Percentiles rank a stretch among this genome's conserved stretches.
These are phyloP conservation scores for Hylodesmum podocarpum DNA, from an alignment of 306 rosid genomes.

Conservation along the genomic window DNA sequence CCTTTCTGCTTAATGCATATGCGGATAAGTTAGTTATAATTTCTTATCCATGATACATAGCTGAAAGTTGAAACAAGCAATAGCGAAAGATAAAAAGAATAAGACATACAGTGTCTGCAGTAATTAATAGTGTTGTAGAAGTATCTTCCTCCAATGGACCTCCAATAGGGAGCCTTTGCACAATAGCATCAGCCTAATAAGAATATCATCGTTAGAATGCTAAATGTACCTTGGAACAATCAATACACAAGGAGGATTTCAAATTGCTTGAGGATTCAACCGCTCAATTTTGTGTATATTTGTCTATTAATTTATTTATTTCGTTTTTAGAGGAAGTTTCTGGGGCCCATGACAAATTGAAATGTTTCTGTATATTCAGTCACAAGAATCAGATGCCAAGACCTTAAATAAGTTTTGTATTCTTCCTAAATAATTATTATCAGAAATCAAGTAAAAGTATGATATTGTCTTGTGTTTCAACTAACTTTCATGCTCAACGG, in stretches of 20 bases:
- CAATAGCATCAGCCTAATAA: conserved; percentile 87
- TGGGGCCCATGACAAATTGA: conserved; percentile 4
- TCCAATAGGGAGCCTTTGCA: conserved; percentile 49
- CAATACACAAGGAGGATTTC: not conserved
- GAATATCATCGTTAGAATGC: conserved; percentile 24
- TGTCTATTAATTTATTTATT: conserved; percentile 1
- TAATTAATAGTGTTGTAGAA: conserved; percentile 60
- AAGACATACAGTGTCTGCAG: conserved; percentile 83
- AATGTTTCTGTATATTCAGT: not conserved
- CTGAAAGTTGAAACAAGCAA: conserved; percentile 15
- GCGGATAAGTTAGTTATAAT: not conserved
- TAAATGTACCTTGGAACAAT: conserved; percentile 13
- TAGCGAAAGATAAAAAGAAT: conserved; percentile 15
- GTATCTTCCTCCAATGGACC: conserved; percentile 49
- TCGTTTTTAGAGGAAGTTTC: not conserved
- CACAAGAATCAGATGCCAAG: conserved; percentile 12
- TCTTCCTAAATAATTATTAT: not conserved
- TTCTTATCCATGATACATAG: conserved; percentile 6
- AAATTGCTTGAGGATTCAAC: not conserved
- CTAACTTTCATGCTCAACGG: not conserved
- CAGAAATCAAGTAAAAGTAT: not conserved
- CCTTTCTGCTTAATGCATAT: conserved; percentile 1
- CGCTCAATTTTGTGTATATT: conserved; percentile 5
- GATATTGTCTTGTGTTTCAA: not conserved
- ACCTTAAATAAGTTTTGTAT: not conserved